Evolutionary conservation across 495 filamentous ascomycete genomes (phyloP).

Genomic region (Penicillium fimorum): DNA sequence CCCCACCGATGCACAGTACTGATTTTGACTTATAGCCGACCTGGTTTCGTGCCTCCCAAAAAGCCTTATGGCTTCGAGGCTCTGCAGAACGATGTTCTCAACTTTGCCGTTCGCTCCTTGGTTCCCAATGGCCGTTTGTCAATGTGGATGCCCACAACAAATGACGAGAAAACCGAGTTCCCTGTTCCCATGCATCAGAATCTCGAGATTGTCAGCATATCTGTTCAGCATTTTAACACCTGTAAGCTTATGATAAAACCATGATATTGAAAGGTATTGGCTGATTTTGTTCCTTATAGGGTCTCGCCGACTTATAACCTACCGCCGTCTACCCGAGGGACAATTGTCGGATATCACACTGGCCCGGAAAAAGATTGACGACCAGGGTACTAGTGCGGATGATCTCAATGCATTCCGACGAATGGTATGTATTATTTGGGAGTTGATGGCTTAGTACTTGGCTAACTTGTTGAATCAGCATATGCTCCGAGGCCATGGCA

Average conservation of each 20-base stretch:
- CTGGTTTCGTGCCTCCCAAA: constrained; percentile 85
- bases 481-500: constrained; percentile 12
- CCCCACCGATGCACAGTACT: background rate
- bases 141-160: constrained; percentile 97
- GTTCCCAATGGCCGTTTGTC: constrained; percentile 79
- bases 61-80: constrained; percentile 86
- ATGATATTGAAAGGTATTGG: background rate
- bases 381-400: constrained; percentile 55
- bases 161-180: constrained; percentile 71
- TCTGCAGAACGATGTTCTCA: constrained; percentile 84
- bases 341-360: constrained; percentile 48
- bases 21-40: constrained; percentile 48
- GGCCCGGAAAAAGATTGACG: constrained; percentile 38
- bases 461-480: constrained; percentile 18
- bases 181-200: constrained; percentile 73
- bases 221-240: constrained; percentile 82
- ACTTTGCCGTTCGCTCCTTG: constrained; percentile 74
- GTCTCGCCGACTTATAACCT: constrained; percentile 85
- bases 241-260: constrained; percentile 51
- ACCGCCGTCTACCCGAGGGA: constrained; percentile 65
- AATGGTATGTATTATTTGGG: constrained; percentile 34
- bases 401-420: constrained; percentile 80
- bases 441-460: background rate
- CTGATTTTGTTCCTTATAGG: constrained; percentile 45
- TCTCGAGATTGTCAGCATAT: constrained; percentile 73